Evolutionary conservation across 495 filamentous ascomycete species (phyloP), one percentile per base, ranked within the genome.

Genomic region (Aspergillus saccharolyticus): DNA sequence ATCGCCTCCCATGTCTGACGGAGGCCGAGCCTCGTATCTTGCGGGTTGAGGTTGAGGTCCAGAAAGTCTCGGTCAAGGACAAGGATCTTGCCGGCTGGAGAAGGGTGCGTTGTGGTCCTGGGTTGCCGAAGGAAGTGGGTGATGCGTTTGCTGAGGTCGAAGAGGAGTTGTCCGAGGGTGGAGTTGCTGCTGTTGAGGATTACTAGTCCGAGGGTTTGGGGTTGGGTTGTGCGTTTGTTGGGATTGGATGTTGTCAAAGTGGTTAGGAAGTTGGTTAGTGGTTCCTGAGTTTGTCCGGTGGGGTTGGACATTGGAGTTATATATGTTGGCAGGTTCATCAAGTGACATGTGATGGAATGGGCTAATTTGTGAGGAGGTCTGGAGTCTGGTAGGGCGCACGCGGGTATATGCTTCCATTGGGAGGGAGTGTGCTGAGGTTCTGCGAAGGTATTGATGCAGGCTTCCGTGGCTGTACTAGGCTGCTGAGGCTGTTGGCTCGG

Each of bases 1-100:
- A 74, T 59, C 17, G 60, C 52, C 8, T 59, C 44, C 75, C 75
- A 77, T 4, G 70, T 72, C 6, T 61, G 44, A 1, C 53, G 62
- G 4, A 75, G 52, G 30, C 66, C 69, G 21, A 69, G 73, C 5
- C 55, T 59, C 1, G 43, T 4, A 61, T 69, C 62, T 0, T 57
- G 63, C 18, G 59, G 50, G 3, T 54, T 47, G 2, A 74, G 42
- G 17, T 57, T 63, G 20, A 61, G 50, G 3, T 56, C 44, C 2
- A 74, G 44, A 16, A 77, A 58, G 15, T 47, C 53, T 10, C 60
- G 55, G 33, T 69, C 60, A 20, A 78, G 55, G 49, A 78, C 63
- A 54, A 78, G 72, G 7, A 78, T 69, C 12, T 61, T 68, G 14
- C 70, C 73, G 1, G 33, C 52, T 16, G 33, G 18, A 14, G 64